Conservation (phyloP, 139 green algal genomes). For the Tetratostichococcus sp. region DNA sequence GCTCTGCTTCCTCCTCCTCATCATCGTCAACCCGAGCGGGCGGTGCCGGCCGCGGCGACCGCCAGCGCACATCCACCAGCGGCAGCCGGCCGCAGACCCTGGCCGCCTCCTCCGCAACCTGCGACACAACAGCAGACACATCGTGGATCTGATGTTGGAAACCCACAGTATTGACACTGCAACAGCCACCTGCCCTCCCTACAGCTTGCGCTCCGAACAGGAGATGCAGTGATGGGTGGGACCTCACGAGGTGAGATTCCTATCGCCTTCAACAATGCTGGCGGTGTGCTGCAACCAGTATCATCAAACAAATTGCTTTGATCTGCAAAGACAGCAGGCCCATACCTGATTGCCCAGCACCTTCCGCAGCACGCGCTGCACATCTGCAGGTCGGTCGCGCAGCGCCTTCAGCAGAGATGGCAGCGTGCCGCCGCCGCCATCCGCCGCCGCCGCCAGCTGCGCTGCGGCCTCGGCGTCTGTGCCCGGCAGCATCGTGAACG, state of each 20-base stretch:
- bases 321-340: no score
- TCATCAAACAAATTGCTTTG: no score
- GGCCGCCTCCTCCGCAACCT: conserved; percentile 21
- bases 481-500: conserved; percentile 70
- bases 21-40: not conserved
- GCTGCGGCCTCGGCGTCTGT: conserved; percentile 25
- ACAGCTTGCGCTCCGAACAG: no score
- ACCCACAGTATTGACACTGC: no score
- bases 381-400: not conserved
- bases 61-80: conserved; percentile 28
- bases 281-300: no score
- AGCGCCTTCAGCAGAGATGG: conserved; percentile 51
- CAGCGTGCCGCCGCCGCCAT: conserved; percentile 29
- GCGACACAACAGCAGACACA: not conserved
- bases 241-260: no score
- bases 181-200: no score
- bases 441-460: conserved; percentile 26
- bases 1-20: not conserved
- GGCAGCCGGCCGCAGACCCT: conserved; percentile 52
- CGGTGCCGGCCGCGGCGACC: not conserved
- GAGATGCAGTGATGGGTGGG: no score
- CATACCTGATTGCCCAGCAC: conserved; percentile 15
- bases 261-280: no score
- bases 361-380: conserved; percentile 12
- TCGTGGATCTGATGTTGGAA: no score